Evolutionary conservation across 495 filamentous ascomycete species (phyloP), one percentile per base, ranked within the genome.

Genomic region (Lophiostoma macrostomum): DNA sequence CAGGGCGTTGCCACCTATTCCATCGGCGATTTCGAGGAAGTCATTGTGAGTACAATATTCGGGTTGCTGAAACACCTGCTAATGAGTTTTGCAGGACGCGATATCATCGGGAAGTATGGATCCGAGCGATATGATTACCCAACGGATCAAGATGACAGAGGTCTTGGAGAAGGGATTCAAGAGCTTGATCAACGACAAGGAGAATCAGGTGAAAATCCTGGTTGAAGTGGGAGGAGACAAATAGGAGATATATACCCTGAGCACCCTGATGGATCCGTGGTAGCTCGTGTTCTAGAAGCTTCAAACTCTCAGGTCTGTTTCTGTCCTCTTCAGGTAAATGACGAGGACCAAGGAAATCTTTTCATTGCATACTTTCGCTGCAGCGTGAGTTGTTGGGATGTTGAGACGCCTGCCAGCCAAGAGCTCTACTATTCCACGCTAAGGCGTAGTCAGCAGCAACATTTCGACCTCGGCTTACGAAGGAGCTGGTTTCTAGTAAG

Each of bases 121-220:
- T 27, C 79, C 77, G n/a, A 69, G 73, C 38, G 63, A 64, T 10
- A 85, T 85, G 81, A 81, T 85, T 53, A 84, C 78, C 6, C 63
- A 69, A 36, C 74, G 71, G 58, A 75, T 84, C 28, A 60, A 65
- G 16, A 53, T 85, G 56, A 70, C 75, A 23, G 71, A 80, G 16
- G 75, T 82, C 22, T 75, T 80, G 47, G 78, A 81, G 27, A 71
- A 77, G 31, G 81, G 80, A 1, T 79, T 83, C 65, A 71, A 77
- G 58, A 56, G 72, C 11, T 65, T 84, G 50, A 67, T 83, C 37
- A 61, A 77, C n/a, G 74, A 81, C 27, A 76, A 77, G 41, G 77
- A 80, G 25, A 73, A 74, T 20, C 77, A 84, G 63, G 73, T 81
- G 24, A 81, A 82, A 60, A 74, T 82, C 24, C 56, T 82, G 47